Conservation (phyloP, 1,284 basidiomycete species). For the Meira nashicola region DNA sequence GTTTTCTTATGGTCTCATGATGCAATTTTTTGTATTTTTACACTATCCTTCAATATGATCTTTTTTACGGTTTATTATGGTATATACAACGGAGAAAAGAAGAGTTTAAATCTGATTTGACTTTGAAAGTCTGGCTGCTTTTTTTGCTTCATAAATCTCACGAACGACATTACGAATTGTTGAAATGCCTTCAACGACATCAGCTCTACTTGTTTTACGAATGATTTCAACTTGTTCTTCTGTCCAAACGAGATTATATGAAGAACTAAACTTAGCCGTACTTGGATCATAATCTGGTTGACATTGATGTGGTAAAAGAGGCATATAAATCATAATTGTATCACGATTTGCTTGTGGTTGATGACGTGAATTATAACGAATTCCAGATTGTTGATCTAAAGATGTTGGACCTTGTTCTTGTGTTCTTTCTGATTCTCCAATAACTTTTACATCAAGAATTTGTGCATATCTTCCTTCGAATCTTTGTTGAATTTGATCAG, state of each 20-base stretch:
- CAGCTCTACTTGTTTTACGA: conserved; percentile 28
- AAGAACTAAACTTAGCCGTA: conserved; percentile 35
- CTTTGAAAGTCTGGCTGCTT: conserved; percentile 9
- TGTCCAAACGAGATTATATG: conserved; percentile 49
- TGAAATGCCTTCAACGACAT: conserved; percentile 31
- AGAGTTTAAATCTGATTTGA: too few relatives aligned
- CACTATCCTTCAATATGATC: too few relatives aligned
- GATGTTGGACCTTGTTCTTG: conserved; percentile 8
- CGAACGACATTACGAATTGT: conserved; percentile 25
- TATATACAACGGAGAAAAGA: too few relatives aligned
- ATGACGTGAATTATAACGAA: conserved; percentile 7
- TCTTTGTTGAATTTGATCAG: conserved; percentile 16
- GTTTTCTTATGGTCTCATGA: too few relatives aligned
- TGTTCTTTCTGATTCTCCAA: conserved; percentile 8
- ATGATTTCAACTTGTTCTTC: conserved; percentile 39
- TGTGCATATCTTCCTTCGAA: conserved; percentile 31
- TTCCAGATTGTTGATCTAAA: neutral
- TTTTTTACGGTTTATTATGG: too few relatives aligned
- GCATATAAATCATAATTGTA: conserved; percentile 36
- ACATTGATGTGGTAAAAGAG: conserved; percentile 33
- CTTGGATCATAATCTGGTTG: conserved; percentile 43
- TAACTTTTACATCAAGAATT: conserved; percentile 15
- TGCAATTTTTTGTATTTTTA: too few relatives aligned
- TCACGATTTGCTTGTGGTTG: conserved; percentile 7
- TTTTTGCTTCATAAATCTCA: conserved; percentile 29